Conservation (phyloP, 108 stramenopile genomes). For the Skeletonema tropicum region DNA sequence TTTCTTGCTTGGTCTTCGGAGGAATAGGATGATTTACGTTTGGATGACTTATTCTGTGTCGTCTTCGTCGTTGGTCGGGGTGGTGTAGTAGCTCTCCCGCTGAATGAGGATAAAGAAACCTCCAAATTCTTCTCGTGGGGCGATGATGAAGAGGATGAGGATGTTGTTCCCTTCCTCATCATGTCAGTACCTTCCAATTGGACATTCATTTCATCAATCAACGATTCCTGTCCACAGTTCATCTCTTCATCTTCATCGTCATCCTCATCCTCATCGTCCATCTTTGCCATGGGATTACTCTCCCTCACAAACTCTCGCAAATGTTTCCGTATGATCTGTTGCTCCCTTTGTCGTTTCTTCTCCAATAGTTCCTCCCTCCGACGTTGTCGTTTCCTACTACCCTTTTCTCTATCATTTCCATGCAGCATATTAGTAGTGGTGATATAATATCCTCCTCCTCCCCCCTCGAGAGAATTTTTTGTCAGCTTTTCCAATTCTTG, state of each 20-base stretch:
- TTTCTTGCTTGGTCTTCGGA: background rate
- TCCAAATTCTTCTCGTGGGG: background rate
- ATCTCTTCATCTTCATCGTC: slow-evolving; percentile 22
- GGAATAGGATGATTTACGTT: background rate
- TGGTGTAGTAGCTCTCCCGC: background rate
- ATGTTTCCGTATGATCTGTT: slow-evolving; percentile 20
- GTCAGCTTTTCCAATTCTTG: slow-evolving; percentile 37
- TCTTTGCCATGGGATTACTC: slow-evolving; percentile 12
- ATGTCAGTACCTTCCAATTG: background rate
- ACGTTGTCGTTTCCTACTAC: slow-evolving; percentile 7
- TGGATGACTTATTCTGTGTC: background rate
- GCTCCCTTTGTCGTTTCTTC: slow-evolving; percentile 14
- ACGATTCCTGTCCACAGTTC: no score
- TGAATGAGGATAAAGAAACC: background rate
- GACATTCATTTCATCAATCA: background rate
- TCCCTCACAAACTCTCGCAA: slow-evolving; percentile 29
- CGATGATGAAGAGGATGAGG: background rate
- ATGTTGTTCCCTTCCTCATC: background rate
- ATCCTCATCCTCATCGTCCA: slow-evolving; percentile 16
- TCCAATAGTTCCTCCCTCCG: slow-evolving; percentile 7
- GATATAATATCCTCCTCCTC: background rate
- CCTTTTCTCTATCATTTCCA: slow-evolving; percentile 14
- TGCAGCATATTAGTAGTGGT: background rate
- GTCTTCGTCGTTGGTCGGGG: background rate
- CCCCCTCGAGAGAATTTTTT: slow-evolving; percentile 22